A percentile compares a stretch with the other conserved stretches of the same genome.
These are phyloP conservation scores for Aquilaria yunnanensis DNA, from an alignment of 345 rosid genomes.

Conservation along the genomic window DNA sequence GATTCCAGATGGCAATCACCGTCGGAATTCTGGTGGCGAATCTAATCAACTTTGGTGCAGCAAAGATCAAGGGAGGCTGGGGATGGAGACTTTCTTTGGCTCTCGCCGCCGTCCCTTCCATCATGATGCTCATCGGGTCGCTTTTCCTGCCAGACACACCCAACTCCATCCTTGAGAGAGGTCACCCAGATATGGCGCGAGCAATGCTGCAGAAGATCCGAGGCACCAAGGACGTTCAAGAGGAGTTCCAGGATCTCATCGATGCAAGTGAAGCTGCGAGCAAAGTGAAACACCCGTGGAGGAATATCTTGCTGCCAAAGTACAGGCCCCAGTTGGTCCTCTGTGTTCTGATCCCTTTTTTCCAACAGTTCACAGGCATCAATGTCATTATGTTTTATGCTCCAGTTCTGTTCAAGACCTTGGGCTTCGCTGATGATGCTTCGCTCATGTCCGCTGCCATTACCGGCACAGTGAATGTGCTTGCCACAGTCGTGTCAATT, in stretches of 20 bases:
- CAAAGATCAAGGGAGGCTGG: constrained; percentile 43
- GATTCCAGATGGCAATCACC: constrained; percentile 73
- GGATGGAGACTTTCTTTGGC: constrained; percentile 79
- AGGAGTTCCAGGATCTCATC: constrained; percentile 56
- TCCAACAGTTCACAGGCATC: constrained; percentile 76
- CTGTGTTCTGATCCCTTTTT: constrained; percentile 50
- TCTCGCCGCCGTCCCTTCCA: constrained; percentile 61
- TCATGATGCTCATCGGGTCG: constrained; percentile 61
- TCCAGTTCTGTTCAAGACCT: constrained; percentile 62
- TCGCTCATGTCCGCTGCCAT: constrained; percentile 68
- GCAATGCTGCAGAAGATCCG: constrained; percentile 50
- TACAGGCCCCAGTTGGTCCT: constrained; percentile 65
- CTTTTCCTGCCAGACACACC: constrained; percentile 71
- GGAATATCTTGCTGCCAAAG: constrained; percentile 40
- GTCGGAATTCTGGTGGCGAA: constrained; percentile 67
- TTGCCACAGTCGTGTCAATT: constrained; percentile 56
- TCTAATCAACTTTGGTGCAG: constrained; percentile 57
- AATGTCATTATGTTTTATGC: constrained; percentile 76
- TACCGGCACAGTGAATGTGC: constrained; percentile 54
- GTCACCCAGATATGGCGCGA: constrained; percentile 48
- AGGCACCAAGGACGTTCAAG: constrained; percentile 45
- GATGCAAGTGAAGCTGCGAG: constrained; percentile 60
- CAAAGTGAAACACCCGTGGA: constrained; percentile 59
- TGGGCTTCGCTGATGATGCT: constrained; percentile 68
- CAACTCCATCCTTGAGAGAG: constrained; percentile 69